A percentile compares a stretch with the other conserved stretches of the same genome.
Conservation (phyloP, 1,284 basidiomycete species). For the Exobasidium cylindrosporum region DNA sequence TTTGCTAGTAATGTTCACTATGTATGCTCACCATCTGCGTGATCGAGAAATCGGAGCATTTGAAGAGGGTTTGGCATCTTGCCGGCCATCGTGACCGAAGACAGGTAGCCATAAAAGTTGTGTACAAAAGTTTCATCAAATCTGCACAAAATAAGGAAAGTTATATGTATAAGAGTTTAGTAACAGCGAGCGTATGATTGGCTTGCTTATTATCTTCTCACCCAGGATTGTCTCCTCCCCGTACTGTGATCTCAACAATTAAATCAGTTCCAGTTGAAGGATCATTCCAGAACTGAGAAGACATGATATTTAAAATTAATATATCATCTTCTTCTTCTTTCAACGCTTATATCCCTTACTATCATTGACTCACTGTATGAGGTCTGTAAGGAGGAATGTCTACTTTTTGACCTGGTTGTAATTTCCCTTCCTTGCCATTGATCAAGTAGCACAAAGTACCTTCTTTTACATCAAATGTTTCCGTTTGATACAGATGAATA, state of each 20-base stretch:
- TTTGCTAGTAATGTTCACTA: too few relatives aligned
- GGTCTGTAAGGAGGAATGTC: constrained; percentile 44
- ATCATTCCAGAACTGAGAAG: constrained; percentile 48
- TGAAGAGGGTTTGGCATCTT: constrained; percentile 45
- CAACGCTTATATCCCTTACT: not conserved
- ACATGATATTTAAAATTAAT: too few relatives aligned
- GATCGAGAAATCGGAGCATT: constrained; percentile 51
- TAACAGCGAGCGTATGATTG: constrained; percentile 44
- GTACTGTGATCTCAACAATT: constrained; percentile 50
- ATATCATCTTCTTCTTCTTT: not conserved
- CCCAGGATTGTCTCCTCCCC: constrained; percentile 50
- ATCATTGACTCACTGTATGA: constrained; percentile 35
- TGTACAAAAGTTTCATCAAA: not conserved
- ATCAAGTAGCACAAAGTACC: constrained; percentile 53
- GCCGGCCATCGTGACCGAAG: constrained; percentile 35
- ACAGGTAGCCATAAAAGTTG: constrained; percentile 47
- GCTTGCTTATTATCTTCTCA: constrained; percentile 52
- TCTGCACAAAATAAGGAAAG: not conserved
- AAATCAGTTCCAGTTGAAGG: constrained; percentile 37
- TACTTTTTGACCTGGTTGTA: constrained; percentile 45
- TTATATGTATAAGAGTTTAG: not conserved
- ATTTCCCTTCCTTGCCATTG: constrained; percentile 46
- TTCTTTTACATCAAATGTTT: constrained; percentile 47
- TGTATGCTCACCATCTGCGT: too few relatives aligned
- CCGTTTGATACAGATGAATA: constrained; percentile 50